These are phyloP conservation scores for Tulasnella sp. DNA, from an alignment of 768 basidiomycete genomes.

Conservation along the genomic window DNA sequence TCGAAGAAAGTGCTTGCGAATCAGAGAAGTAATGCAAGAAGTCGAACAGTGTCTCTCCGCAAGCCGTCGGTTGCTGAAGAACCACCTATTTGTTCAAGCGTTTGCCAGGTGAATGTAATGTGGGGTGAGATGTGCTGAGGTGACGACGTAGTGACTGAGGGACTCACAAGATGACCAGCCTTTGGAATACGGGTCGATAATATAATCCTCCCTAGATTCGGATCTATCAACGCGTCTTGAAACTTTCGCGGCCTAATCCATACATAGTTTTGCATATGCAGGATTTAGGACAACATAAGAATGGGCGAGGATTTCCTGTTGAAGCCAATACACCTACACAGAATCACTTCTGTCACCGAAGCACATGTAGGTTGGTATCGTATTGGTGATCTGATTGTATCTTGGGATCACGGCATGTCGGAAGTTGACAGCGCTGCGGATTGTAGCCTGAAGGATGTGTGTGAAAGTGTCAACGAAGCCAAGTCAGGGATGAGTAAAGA, in stretches of 20 bases:
- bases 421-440: background rate
- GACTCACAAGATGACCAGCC: background rate
- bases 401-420: background rate
- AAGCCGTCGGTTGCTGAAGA: background rate
- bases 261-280: no score
- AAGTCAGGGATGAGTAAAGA: background rate
- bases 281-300: no score
- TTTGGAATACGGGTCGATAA: background rate
- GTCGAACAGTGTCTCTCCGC: background rate
- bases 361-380: background rate
- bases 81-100: no score
- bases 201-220: background rate
- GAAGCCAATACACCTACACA: background rate
- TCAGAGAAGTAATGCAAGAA: background rate
- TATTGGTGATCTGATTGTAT: background rate
- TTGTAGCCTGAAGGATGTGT: background rate
- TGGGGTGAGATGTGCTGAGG: no score
- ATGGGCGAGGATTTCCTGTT: background rate
- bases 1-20: no score
- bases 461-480: background rate
- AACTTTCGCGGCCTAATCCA: background rate
- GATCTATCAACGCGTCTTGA: background rate
- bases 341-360: slow-evolving; percentile 1
- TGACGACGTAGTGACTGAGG: background rate
- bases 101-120: no score